Evolutionary conservation across 768 basidiomycete genomes (phyloP).

Genomic region (Mycena sanguinolenta): DNA sequence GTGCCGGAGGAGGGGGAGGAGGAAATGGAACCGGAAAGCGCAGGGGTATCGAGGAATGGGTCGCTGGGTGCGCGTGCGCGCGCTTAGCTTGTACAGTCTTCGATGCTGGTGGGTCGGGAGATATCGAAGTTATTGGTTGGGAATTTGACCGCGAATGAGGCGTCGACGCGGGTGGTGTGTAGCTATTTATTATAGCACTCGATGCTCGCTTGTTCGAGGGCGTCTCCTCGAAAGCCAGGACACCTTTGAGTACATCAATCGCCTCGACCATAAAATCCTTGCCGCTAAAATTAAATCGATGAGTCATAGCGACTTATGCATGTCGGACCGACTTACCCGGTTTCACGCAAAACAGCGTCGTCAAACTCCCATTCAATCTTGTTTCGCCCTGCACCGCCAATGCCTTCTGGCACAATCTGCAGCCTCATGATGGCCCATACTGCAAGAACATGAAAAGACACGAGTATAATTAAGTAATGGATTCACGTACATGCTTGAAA

Average conservation of each 20-base stretch:
- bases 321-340: constrained; percentile 75
- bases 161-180: constrained; percentile 49
- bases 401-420: constrained; percentile 82
- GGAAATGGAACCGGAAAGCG: constrained; percentile 66
- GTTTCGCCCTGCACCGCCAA: constrained; percentile 83
- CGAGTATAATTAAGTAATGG: not conserved
- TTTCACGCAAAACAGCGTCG: constrained; percentile 94
- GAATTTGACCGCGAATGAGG: constrained; percentile 70
- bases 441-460: constrained; percentile 29
- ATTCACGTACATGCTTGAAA: constrained; percentile 69
- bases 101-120: constrained; percentile 47
- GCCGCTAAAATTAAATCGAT: constrained; percentile 65
- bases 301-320: constrained; percentile 37
- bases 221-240: constrained; percentile 82
- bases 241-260: constrained; percentile 91
- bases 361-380: constrained; percentile 92
- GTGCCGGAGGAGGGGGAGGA: constrained; percentile 65
- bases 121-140: constrained; percentile 60
- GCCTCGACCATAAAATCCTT: constrained; percentile 96
- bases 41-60: constrained; percentile 82
- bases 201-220: constrained; percentile 54
- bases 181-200: constrained; percentile 34
- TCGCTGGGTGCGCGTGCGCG: constrained; percentile 81
- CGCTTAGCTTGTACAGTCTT: constrained; percentile 69
- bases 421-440: constrained; percentile 86